These are phyloP conservation scores for Bondarzewia mesenterica DNA, from an alignment of 1,284 basidiomycete species.

Conservation along the genomic window DNA sequence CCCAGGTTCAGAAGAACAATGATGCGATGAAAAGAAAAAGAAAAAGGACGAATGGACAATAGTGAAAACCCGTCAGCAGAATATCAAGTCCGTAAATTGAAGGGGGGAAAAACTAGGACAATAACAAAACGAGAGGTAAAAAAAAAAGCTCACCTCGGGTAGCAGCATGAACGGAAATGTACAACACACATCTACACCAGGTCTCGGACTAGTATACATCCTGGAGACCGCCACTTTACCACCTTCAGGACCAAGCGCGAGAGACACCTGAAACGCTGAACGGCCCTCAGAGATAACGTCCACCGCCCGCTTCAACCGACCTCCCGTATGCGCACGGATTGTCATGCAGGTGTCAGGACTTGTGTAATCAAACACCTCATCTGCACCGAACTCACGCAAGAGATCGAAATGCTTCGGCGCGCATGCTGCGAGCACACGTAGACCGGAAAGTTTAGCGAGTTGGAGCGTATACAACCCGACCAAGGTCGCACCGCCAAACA, in stretches of 20 bases:
- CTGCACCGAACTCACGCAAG: constrained; percentile 27
- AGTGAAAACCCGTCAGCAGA: no score
- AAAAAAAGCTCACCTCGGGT: constrained; percentile 15
- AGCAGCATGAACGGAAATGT: constrained; percentile 20
- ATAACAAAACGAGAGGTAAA: no score
- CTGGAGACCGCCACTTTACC: constrained; percentile 16
- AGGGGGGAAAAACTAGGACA: no score
- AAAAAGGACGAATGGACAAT: not conserved
- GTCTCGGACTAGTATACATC: not conserved
- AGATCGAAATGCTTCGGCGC: constrained; percentile 26
- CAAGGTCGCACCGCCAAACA: constrained; percentile 28
- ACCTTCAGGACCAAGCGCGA: constrained; percentile 18
- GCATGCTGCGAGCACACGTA: constrained; percentile 30
- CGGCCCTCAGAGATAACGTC: constrained; percentile 20
- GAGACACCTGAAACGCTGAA: constrained; percentile 17
- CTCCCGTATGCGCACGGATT: constrained; percentile 19
- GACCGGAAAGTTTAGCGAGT: constrained; percentile 29
- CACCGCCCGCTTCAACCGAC: constrained; percentile 19
- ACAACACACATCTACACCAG: constrained; percentile 16
- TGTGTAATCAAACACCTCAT: constrained; percentile 28
- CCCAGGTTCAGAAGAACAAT: no score
- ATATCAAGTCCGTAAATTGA: no score
- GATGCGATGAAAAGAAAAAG: not conserved
- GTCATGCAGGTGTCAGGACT: constrained; percentile 18
- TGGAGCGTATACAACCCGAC: constrained; percentile 30